Evolutionary conservation across 495 filamentous ascomycete genomes (phyloP).

Genomic region (Tuber melanosporum): DNA sequence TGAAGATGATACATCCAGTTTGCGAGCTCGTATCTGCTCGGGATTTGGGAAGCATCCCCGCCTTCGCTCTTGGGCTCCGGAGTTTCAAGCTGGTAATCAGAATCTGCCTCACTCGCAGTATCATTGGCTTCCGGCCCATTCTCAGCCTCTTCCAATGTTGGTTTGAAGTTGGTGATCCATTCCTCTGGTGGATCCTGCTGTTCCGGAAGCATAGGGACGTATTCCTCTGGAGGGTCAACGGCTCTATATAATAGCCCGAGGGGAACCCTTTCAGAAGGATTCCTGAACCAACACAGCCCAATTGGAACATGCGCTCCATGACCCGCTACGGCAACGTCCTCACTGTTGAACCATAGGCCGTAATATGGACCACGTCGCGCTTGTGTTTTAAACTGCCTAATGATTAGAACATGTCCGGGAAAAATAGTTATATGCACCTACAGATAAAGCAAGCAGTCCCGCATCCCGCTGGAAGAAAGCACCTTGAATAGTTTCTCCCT

Average conservation of each 20-base stretch:
- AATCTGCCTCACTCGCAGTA: slow-evolving; percentile 12
- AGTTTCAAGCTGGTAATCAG: slow-evolving; percentile 3
- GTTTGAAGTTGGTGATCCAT: not conserved
- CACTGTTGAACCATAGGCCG: not conserved
- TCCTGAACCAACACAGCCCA: not conserved
- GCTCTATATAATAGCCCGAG: not conserved
- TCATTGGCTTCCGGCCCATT: not conserved
- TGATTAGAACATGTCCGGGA: not conserved
- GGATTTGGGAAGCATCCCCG: not conserved
- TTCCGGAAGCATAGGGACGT: not conserved
- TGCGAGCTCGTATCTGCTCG: slow-evolving; percentile 15
- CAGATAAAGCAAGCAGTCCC: not conserved
- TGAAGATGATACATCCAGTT: slow-evolving; percentile 24
- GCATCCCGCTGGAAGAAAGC: not conserved
- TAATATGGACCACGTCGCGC: not conserved
- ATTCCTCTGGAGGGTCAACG: not conserved
- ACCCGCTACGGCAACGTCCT: not conserved
- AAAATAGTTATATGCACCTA: not conserved
- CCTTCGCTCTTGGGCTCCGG: not conserved
- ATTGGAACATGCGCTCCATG: not conserved
- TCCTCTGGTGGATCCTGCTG: not conserved
- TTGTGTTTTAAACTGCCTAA: not conserved
- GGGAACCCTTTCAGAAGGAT: not conserved
- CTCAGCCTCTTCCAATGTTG: not conserved
- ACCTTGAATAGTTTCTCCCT: not conserved